Percentiles rank a stretch among this genome's conserved stretches.
phyloP scores from a whole-genome alignment of 176 grass and related monocot genomes.

The Triticum dicoccoides region DNA sequence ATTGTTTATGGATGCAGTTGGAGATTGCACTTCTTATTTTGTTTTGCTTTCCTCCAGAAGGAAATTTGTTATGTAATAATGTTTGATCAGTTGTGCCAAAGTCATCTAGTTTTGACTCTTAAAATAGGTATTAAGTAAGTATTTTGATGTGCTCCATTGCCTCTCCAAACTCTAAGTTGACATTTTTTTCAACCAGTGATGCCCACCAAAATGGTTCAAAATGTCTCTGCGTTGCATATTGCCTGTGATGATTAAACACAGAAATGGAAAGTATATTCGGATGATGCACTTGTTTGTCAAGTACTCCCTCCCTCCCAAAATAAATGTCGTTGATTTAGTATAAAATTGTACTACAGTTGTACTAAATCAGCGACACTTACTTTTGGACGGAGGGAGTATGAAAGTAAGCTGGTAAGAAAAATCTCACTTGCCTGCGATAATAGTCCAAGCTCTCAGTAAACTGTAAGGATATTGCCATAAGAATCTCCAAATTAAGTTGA shows the following conservation, averaged over 20 bases:
- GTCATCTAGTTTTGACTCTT: neutral
- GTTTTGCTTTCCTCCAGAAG: neutral
- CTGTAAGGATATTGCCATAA: neutral
- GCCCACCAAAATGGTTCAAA: neutral
- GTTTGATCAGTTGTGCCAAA: neutral
- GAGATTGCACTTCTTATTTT: neutral
- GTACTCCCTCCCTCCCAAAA: too few species aligned
- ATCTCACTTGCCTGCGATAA: neutral
- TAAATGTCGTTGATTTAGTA: too few species aligned
- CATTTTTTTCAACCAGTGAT: neutral
- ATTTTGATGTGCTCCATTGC: neutral
- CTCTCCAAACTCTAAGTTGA: neutral
- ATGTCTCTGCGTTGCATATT: neutral
- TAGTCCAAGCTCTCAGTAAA: neutral
- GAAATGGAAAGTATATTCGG: neutral
- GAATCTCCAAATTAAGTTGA: neutral
- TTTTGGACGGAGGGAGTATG: neutral
- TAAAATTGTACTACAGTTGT: too few species aligned
- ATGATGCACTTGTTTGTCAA: neutral
- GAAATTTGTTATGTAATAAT: neutral
- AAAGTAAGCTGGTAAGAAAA: slow-evolving; percentile 1
- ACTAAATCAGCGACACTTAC: too few species aligned
- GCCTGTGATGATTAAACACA: neutral
- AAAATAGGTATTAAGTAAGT: neutral
- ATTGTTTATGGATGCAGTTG: neutral